Base-by-base conservation (phyloP, 2,329 filamentous ascomycete species). In the Clonostachys rhizophaga region DNA sequence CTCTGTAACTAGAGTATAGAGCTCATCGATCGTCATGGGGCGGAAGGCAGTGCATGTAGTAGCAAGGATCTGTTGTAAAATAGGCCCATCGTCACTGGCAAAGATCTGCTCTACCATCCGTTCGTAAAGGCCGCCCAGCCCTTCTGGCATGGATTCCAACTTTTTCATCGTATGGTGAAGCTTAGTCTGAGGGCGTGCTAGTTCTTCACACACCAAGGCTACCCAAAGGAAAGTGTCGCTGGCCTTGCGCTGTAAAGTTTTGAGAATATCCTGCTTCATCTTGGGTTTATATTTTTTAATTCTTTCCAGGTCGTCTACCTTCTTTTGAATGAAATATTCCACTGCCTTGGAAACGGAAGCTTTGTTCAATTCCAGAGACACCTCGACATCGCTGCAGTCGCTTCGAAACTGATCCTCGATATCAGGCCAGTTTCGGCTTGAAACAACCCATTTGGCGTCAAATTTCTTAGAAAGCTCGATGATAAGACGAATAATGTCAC, bases 391-490 rank as follows among this genome's bases (percentile, higher is more conserved):
- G 24, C 55, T 34, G 0, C 45, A 40, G 1, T 48, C 45, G 6
- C 12, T 16, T 12, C 52, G 49, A 6, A 75, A 51, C 2, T 45
- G 34, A 24, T 61, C 49, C 44, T 71, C 58, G 41, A 76, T 72
- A 1, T 55, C 51, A 0, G 49, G 52, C 55, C 50, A 58, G 30
- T 74, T 72, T 5, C 73, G 72, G 45, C 73, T 76, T 0, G 70
- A 69, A 0, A 71, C 49, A 14, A 76, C 47, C 65, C 69, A 74
- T 50, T 71, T 76, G 2, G 65, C 54, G 1, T 49, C 45, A 11
- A 52, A 59, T 0, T 41, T 50, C 33, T 58, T 44, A 12, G 54
- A 43, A 43, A 74, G 62, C 14, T 71, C 49, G 1, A 62, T 41
- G 11, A 76, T 54, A 3, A 76, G 65, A 36, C 59, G 42, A 1